Conservation (phyloP, 148 eudicot species). For the Fagopyrum homotropicum region DNA sequence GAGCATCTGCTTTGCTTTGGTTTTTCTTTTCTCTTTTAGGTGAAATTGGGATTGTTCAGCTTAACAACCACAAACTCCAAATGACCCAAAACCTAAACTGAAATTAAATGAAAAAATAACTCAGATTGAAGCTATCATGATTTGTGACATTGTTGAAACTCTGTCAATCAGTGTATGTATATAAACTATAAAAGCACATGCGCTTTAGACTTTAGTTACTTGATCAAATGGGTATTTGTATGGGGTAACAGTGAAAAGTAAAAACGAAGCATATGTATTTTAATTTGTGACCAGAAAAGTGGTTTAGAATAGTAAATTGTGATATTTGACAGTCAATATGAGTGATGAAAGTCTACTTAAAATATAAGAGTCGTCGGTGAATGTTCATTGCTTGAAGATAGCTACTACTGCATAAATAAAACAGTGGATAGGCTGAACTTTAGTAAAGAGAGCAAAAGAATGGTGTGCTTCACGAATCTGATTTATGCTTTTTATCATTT, state of each 20-base stretch:
- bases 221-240: not conserved
- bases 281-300: not conserved
- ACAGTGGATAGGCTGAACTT: not conserved
- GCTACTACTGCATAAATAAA: conserved; percentile 5
- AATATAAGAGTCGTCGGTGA: not conserved
- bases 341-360: not conserved
- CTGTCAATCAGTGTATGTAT: too few species aligned
- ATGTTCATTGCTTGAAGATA: conserved; percentile 6
- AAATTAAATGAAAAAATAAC: not conserved
- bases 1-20: not conserved
- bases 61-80: not conserved
- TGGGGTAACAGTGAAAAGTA: conserved; percentile 1
- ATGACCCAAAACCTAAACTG: not conserved
- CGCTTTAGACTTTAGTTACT: conserved; percentile 2
- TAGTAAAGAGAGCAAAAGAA: not conserved
- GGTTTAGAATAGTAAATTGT: not conserved
- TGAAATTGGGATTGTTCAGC: not conserved
- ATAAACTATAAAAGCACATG: not conserved
- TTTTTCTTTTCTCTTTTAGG: not conserved
- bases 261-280: not conserved
- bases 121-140: too few species aligned
- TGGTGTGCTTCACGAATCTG: conserved; percentile 2
- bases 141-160: too few species aligned
- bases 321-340: not conserved
- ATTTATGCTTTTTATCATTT: conserved; percentile 9